Percentiles rank a stretch among this genome's conserved stretches.
Conservation (phyloP, 2,329 filamentous ascomycete genomes). For the Trichoderma pleuroti region DNA sequence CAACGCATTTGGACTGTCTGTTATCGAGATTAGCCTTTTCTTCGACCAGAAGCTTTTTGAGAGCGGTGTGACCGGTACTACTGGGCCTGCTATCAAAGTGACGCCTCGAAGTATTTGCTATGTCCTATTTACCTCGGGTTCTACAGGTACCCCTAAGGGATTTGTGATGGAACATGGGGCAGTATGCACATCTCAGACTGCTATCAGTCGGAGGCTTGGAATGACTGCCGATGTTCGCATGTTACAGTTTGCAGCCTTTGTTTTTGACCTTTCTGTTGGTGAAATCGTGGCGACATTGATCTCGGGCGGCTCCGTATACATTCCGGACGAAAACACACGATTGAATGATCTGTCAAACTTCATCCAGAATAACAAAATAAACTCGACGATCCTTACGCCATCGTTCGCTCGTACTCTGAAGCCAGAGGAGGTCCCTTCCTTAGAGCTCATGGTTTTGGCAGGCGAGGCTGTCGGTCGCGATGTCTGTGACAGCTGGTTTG, state of each 20-base stretch:
- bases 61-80: not conserved
- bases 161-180: constrained; percentile 14
- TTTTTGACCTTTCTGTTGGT: constrained; percentile 15
- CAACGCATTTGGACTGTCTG: constrained; percentile 9
- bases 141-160: constrained; percentile 10
- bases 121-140: constrained; percentile 14
- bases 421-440: not conserved
- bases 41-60: not conserved
- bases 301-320: not conserved
- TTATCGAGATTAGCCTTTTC: constrained; percentile 12
- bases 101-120: constrained; percentile 10
- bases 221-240: constrained; percentile 9
- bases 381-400: constrained; percentile 2
- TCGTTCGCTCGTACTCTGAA: not conserved
- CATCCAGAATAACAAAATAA: not conserved
- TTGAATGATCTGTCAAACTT: not conserved
- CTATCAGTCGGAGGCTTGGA: not conserved
- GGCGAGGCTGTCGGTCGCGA: constrained; percentile 3
- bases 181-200: not conserved
- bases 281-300: constrained; percentile 4
- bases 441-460: not conserved
- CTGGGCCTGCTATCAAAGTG: not conserved
- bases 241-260: constrained; percentile 11
- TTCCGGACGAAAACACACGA: constrained; percentile 1
- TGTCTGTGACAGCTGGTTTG: constrained; percentile 3